These are phyloP conservation scores for Sicyos edulis DNA, from an alignment of 306 rosid genomes.

Conservation along the genomic window DNA sequence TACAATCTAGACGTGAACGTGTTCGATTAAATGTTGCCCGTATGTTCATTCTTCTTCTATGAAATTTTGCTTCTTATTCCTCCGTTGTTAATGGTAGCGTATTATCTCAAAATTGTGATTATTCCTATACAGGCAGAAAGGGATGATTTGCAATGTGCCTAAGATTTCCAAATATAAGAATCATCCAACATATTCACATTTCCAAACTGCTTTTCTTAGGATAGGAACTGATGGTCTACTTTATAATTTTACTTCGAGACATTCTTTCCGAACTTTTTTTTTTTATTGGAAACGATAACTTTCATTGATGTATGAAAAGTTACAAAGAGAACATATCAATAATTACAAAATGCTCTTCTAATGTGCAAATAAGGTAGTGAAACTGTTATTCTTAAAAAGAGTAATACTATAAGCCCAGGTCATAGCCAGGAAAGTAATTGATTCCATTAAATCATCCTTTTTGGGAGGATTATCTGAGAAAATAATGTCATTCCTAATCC, in stretches of 20 bases:
- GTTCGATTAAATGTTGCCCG: slow-evolving; percentile 78
- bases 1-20: slow-evolving; percentile 83
- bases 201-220: background rate
- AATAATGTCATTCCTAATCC: too few species aligned
- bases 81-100: slow-evolving; percentile 1
- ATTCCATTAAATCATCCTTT: too few species aligned
- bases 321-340: too few species aligned
- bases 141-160: background rate
- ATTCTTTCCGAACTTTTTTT: background rate
- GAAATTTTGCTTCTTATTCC: background rate
- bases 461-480: too few species aligned
- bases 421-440: too few species aligned
- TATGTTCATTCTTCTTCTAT: slow-evolving; percentile 38
- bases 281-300: too few species aligned
- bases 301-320: too few species aligned
- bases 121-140: background rate
- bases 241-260: background rate
- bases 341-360: too few species aligned
- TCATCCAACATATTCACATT: background rate
- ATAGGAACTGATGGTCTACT: background rate
- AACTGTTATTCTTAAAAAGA: too few species aligned
- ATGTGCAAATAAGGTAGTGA: too few species aligned
- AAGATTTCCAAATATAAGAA: slow-evolving; percentile 6
- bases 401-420: too few species aligned
- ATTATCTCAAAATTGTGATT: slow-evolving; percentile 4